These are phyloP conservation scores for Fusarium coffeatum DNA, from an alignment of 2,329 filamentous ascomycete genomes.

Conservation along the genomic window DNA sequence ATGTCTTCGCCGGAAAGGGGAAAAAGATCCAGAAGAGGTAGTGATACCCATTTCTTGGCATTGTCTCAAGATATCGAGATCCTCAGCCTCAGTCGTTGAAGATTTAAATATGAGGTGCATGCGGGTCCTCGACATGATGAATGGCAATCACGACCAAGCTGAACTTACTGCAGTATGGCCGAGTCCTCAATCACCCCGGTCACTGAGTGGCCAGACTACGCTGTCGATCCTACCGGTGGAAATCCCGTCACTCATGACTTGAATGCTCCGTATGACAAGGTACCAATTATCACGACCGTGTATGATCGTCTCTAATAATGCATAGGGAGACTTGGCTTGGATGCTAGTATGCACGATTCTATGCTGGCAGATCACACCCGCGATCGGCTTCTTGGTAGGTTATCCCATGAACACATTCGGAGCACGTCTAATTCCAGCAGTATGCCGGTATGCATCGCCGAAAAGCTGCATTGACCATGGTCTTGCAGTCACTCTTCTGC, in stretches of 20 bases:
- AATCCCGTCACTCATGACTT: conserved; percentile 58
- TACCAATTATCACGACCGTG: background rate
- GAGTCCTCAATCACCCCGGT: conserved; percentile 37
- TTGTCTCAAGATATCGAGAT: conserved; percentile 1
- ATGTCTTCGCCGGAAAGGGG: conserved; percentile 21
- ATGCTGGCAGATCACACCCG: conserved; percentile 55
- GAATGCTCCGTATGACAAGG: conserved; percentile 59
- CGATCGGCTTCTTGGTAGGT: conserved; percentile 51
- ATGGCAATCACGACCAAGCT: background rate
- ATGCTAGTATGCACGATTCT: conserved; percentile 53
- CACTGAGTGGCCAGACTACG: conserved; percentile 58
- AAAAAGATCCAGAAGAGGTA: background rate
- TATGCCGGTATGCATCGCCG: conserved; percentile 55
- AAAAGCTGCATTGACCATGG: conserved; percentile 57
- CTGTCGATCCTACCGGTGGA: conserved; percentile 54
- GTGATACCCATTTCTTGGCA: conserved; percentile 16
- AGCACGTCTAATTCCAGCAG: background rate
- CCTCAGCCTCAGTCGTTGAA: background rate
- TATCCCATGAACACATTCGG: fast-evolving
- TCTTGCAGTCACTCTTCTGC: conserved; percentile 61
- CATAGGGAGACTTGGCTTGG: conserved; percentile 58
- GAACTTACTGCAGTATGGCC: conserved; percentile 8
- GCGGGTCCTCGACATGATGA: background rate
- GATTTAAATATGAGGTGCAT: conserved; percentile 12
- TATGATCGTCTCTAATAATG: background rate